Base-by-base conservation (phyloP, 345 rosid genomes). In the Erodium maritimum region DNA sequence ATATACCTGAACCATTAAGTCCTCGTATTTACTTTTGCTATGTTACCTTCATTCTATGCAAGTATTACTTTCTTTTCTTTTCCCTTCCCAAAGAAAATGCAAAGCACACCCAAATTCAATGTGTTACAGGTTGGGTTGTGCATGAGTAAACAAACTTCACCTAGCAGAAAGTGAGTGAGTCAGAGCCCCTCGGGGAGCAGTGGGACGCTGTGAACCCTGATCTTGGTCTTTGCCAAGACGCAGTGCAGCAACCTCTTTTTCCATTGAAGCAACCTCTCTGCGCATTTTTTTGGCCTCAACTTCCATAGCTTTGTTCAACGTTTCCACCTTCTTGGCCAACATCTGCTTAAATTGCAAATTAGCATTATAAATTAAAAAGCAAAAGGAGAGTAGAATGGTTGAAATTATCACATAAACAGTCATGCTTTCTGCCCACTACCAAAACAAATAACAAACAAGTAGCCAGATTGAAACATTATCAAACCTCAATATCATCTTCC, bases 291-390 rank as follows among this genome's bases (percentile, higher is more conserved):
- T 76, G 2, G 77, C 74, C 68, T 76, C 80, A 21, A 76, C 60
- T 23, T 69, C 80, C 80, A 76, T 76, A 23, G 80, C 80, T 64
- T 67, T 76, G 52, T 64, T 72, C 57, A 76, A 64, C 19, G 69
- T 72, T 19, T 76, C 77, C 17, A 76, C 80, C 65, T 76, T 76
- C 80, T 72, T 76, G 14, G 74, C 80, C 67, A 76, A 61, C 75
- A 72, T 76, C 77, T 76, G 71, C 17, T 20, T 61, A 18, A 34
- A 29, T 17, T 11, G 19, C 8, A 14, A 53, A 63, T n/a, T 18
- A 55, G 29, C 19, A 23, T n/a, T n/a, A n/a, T n/a, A n/a, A n/a
- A n/a, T n/a, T n/a, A n/a, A n/a, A n/a, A n/a, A n/a, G n/a, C n/a
- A n/a, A n/a, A n/a, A n/a, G n/a, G n/a, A n/a, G n/a, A n/a, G n/a